These are phyloP conservation scores for Sordaria brevicollis DNA, from an alignment of 495 filamentous ascomycete genomes.

Conservation along the genomic window DNA sequence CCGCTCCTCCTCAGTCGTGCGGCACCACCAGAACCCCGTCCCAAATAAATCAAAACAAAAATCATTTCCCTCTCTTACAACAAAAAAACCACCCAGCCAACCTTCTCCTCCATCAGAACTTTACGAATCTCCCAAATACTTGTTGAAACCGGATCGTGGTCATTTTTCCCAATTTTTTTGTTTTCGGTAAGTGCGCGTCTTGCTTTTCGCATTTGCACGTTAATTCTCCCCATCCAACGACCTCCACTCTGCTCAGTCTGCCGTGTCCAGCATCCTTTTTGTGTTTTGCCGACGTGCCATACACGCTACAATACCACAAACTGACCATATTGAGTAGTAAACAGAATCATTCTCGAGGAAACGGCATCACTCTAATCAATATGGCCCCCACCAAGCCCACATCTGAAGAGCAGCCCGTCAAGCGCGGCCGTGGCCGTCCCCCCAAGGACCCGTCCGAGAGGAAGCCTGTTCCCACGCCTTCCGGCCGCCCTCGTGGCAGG, in stretches of 20 bases:
- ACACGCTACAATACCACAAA: not conserved
- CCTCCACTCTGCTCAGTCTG: not conserved
- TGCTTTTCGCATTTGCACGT: not conserved
- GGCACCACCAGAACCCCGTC: not conserved
- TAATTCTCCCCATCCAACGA: not conserved
- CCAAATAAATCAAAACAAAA: not conserved
- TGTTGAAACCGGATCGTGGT: not conserved
- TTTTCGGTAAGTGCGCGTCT: not conserved
- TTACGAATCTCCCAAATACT: not conserved
- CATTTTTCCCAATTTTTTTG: not conserved
- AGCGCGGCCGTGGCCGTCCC: constrained; percentile 37
- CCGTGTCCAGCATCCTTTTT: not conserved
- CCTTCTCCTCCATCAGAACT: not conserved
- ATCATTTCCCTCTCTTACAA: not conserved
- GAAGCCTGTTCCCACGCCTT: constrained; percentile 25
- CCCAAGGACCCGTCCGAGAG: constrained; percentile 24
- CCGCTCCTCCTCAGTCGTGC: not conserved
- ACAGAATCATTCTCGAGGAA: not conserved
- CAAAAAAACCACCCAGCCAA: not conserved
- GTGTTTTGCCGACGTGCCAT: not conserved
- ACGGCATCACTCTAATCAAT: not conserved
- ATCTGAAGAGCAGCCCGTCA: constrained; percentile 15
- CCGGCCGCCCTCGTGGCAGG: constrained; percentile 34
- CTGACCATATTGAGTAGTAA: not conserved
- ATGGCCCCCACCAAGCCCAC: constrained; percentile 13